A percentile compares a stretch with the other conserved stretches of the same genome.
Conservation (phyloP, 495 filamentous ascomycete species). For the Patellaria atrata region DNA sequence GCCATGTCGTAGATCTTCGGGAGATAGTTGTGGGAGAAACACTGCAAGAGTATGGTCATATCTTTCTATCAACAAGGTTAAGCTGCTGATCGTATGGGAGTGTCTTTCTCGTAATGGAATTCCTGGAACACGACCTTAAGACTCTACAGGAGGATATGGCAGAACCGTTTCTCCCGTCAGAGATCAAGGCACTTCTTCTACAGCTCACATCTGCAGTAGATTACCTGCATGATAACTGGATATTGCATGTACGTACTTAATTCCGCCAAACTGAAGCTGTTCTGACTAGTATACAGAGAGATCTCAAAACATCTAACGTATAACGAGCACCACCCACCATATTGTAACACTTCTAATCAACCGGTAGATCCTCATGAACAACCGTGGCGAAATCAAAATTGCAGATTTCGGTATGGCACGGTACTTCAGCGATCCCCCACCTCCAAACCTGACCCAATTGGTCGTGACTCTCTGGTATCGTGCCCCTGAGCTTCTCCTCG, state of each 20-base stretch:
- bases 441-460: slow-evolving; percentile 73
- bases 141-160: slow-evolving; percentile 85
- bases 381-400: slow-evolving; percentile 88
- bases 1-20: slow-evolving; percentile 61
- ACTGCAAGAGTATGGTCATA: slow-evolving; percentile 60
- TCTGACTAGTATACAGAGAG: slow-evolving; percentile 34
- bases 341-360: not conserved
- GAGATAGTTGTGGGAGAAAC: slow-evolving; percentile 79
- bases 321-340: not conserved
- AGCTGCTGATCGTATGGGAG: slow-evolving; percentile 29
- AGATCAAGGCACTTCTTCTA: slow-evolving; percentile 76
- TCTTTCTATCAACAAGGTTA: slow-evolving; percentile 5
- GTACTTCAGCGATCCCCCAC: slow-evolving; percentile 54
- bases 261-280: not conserved
- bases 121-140: slow-evolving; percentile 95
- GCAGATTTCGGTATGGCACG: slow-evolving; percentile 98
- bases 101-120: slow-evolving; percentile 94
- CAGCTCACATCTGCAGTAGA: slow-evolving; percentile 72
- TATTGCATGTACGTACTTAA: slow-evolving; percentile 51
- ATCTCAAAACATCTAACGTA: slow-evolving; percentile 84
- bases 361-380: slow-evolving; percentile 65
- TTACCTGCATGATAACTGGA: slow-evolving; percentile 82
- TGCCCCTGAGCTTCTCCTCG: slow-evolving; percentile 78
- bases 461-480: slow-evolving; percentile 98
- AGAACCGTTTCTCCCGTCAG: slow-evolving; percentile 84